A percentile compares a stretch with the other conserved stretches of the same genome.
phyloP scores from a whole-genome alignment of 345 rosid genomes.

The Syzygium aromaticum region DNA sequence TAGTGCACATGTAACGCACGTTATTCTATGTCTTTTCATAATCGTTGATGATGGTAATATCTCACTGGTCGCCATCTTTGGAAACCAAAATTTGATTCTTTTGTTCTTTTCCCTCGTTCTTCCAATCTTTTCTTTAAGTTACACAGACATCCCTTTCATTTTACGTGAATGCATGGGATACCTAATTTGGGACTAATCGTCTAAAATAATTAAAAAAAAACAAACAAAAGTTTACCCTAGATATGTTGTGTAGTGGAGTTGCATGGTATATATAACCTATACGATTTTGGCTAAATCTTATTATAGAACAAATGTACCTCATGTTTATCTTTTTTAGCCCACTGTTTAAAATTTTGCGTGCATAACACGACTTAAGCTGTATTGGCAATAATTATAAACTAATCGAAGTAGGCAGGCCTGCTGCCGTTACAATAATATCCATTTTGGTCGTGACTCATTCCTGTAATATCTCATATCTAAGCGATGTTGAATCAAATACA shows the following conservation, averaged over 20 bases:
- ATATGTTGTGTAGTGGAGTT: background rate
- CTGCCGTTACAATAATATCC: background rate
- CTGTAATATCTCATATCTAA: background rate
- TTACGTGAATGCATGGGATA: background rate
- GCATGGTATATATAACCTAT: background rate
- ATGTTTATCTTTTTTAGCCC: background rate
- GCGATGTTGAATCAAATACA: background rate
- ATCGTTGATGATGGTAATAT: background rate
- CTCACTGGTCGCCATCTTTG: background rate
- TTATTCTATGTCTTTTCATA: background rate
- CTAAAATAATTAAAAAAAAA: background rate
- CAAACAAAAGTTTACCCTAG: no score
- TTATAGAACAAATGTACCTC: background rate
- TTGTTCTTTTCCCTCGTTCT: background rate
- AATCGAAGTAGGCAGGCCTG: background rate
- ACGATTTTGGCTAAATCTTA: background rate
- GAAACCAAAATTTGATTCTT: background rate
- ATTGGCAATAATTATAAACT: background rate
- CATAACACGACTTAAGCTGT: background rate
- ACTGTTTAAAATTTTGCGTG: background rate
- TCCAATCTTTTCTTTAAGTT: background rate
- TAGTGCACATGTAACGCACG: background rate
- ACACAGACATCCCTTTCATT: background rate
- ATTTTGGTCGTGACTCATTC: background rate
- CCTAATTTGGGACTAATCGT: background rate